Conservation (phyloP, 257 asterid species). For the Solanum arcanum region DNA sequence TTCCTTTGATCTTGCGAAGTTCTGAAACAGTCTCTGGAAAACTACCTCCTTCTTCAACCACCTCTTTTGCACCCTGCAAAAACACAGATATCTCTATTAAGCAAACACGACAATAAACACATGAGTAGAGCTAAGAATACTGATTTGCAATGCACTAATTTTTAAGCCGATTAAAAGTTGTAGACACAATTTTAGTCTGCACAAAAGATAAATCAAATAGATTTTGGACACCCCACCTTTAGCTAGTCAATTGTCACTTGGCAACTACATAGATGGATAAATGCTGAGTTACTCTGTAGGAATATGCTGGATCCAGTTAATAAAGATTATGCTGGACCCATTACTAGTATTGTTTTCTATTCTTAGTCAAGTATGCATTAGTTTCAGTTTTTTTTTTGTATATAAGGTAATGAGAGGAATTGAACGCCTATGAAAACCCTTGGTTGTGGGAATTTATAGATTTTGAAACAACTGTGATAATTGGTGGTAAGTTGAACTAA, state of each 20-base stretch:
- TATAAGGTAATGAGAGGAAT: neutral
- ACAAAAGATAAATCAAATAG: neutral
- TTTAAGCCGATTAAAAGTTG: neutral
- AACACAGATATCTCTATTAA: neutral
- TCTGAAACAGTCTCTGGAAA: conserved; percentile 76
- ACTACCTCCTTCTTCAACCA: conserved; percentile 66
- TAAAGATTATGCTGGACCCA: neutral
- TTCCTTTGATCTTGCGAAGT: conserved; percentile 71
- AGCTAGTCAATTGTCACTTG: neutral
- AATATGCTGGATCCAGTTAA: neutral
- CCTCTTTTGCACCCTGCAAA: conserved; percentile 79
- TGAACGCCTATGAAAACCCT: neutral
- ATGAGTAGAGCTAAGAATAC: neutral
- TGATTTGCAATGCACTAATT: neutral
- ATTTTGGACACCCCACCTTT: neutral
- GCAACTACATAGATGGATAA: neutral
- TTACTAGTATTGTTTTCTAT: neutral
- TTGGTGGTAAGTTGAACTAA: neutral
- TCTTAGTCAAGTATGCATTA: neutral
- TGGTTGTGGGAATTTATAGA: neutral
- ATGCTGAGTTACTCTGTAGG: neutral
- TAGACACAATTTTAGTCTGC: neutral
- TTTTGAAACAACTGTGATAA: neutral
- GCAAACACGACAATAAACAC: neutral
- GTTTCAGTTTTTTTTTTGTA: neutral